Evolutionary conservation across 768 basidiomycete species (phyloP).

Genomic region (Boletus sp.): DNA sequence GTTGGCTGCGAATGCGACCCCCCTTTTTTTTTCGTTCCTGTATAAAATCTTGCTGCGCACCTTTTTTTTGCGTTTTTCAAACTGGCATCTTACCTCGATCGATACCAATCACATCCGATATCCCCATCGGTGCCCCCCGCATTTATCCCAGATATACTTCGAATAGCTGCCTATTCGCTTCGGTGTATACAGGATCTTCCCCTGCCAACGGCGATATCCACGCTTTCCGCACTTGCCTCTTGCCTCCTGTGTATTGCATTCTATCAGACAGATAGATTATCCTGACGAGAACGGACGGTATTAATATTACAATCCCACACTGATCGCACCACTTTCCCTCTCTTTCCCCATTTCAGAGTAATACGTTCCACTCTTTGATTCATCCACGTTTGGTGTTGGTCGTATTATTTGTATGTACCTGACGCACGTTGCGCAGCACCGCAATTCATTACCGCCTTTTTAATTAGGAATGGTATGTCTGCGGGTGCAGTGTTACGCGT

Average conservation of each 20-base stretch:
- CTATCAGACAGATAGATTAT: constrained; percentile 1
- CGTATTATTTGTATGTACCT: neutral
- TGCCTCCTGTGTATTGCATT: constrained; percentile 1
- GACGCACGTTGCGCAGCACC: constrained; percentile 5
- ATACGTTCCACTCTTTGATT: neutral
- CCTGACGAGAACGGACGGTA: constrained; percentile 8
- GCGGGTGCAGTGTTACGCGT: neutral
- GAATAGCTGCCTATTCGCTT: neutral
- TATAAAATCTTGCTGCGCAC: neutral
- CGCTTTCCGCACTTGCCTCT: neutral
- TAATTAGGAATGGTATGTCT: neutral
- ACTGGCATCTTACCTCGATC: neutral
- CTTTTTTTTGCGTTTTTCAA: neutral
- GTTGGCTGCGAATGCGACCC: neutral
- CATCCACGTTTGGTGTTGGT: neutral
- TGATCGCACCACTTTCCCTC: neutral
- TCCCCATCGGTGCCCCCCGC: neutral
- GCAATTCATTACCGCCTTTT: neutral
- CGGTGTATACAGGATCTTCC: constrained; percentile 4
- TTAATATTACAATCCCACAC: neutral
- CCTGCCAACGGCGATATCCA: neutral
- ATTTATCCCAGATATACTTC: neutral
- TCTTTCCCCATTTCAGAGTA: neutral
- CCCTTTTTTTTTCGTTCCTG: neutral
- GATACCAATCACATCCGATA: constrained; percentile 5